These are phyloP conservation scores for Mycena epipterygia DNA, from an alignment of 768 basidiomycete genomes.

Conservation along the genomic window DNA sequence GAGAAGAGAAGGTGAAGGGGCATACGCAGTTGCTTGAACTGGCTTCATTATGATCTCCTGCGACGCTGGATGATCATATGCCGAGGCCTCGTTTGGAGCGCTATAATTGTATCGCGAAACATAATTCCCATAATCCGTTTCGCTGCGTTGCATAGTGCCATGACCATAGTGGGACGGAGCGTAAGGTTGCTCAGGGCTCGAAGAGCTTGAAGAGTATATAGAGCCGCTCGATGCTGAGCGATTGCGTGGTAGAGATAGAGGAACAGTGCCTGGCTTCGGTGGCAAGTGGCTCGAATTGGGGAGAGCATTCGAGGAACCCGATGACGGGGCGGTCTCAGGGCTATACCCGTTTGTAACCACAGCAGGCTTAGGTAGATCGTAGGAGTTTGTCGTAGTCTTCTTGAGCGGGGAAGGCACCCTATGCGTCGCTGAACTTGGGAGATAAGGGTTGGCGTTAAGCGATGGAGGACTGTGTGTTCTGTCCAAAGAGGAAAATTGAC, in stretches of 20 bases:
- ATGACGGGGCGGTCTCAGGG: neutral
- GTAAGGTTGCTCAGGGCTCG: conserved; percentile 54
- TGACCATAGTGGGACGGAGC: conserved; percentile 43
- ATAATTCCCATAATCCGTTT: conserved; percentile 43
- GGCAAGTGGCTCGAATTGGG: conserved; percentile 39
- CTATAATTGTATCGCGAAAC: conserved; percentile 44
- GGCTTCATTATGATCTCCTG: conserved; percentile 56
- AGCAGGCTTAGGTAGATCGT: conserved; percentile 32
- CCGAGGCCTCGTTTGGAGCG: conserved; percentile 30
- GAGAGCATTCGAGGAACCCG: conserved; percentile 34
- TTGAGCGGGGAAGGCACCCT: conserved; percentile 50
- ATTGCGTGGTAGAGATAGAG: conserved; percentile 22
- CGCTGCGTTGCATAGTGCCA: conserved; percentile 40
- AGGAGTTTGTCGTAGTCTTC: conserved; percentile 22
- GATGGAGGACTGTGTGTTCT: conserved; percentile 31
- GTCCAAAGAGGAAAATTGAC: conserved; percentile 45
- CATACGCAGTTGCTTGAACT: conserved; percentile 69
- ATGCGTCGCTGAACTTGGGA: conserved; percentile 46
- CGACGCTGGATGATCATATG: conserved; percentile 33
- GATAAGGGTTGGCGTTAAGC: conserved; percentile 47
- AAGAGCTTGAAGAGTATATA: conserved; percentile 35
- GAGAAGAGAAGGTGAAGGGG: conserved; percentile 86
- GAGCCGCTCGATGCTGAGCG: conserved; percentile 33
- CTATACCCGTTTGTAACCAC: conserved; percentile 26
- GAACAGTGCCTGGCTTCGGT: neutral